These are phyloP conservation scores for Phlyctochytrium bullatum DNA, from an alignment of 192 early-diverging fungal genomes.

Conservation along the genomic window DNA sequence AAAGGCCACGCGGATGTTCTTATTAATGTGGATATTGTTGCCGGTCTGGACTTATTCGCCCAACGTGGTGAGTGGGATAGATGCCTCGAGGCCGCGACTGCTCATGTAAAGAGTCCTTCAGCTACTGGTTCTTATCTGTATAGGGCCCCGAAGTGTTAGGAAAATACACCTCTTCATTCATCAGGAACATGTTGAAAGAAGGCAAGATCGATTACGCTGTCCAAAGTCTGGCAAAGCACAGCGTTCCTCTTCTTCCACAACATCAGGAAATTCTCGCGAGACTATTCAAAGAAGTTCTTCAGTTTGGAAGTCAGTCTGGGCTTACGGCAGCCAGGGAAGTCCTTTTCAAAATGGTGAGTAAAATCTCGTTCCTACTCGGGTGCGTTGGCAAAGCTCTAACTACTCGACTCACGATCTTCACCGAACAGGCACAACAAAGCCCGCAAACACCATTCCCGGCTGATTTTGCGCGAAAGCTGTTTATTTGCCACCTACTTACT, in stretches of 20 bases:
- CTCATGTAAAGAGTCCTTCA: conserved; percentile 25
- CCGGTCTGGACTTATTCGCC: conserved; percentile 55
- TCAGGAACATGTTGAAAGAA: conserved; percentile 37
- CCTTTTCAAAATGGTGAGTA: conserved; percentile 49
- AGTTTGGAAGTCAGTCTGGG: conserved; percentile 18
- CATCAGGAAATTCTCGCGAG: conserved; percentile 45
- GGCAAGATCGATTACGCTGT: conserved; percentile 43
- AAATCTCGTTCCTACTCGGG: background rate
- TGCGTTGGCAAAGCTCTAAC: too few relatives aligned
- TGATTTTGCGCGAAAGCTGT: conserved; percentile 39
- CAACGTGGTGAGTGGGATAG: conserved; percentile 62
- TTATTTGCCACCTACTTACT: conserved; percentile 48
- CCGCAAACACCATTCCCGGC: conserved; percentile 21
- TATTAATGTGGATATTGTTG: conserved; percentile 51
- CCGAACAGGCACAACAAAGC: background rate
- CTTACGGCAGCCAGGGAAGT: conserved; percentile 44
- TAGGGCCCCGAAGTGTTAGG: conserved; percentile 41
- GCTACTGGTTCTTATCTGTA: conserved; percentile 6
- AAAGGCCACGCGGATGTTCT: conserved; percentile 52
- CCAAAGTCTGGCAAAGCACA: conserved; percentile 38
- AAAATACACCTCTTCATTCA: conserved; percentile 48
- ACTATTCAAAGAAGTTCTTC: conserved; percentile 37
- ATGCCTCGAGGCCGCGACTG: conserved; percentile 52
- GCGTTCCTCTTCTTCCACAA: conserved; percentile 28
- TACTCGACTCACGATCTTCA: too few relatives aligned